phyloP scores from a whole-genome alignment of 306 rosid genomes.

The Luffa aegyptiaca region DNA sequence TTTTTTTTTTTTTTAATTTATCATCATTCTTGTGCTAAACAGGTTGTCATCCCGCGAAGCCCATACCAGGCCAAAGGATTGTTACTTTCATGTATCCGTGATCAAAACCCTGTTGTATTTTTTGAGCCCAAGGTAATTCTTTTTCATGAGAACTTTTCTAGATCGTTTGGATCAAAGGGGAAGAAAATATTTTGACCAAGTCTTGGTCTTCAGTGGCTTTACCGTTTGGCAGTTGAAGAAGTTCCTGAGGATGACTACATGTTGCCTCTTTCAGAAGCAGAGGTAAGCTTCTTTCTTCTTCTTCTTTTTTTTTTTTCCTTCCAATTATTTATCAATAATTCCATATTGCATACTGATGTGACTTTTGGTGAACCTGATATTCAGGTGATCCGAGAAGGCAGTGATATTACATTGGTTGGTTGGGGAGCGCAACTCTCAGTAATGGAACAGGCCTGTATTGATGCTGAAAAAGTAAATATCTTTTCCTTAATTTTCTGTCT shows the following conservation, averaged over 20 bases:
- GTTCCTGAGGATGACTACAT: slow-evolving; percentile 85
- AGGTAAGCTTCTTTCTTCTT: slow-evolving; percentile 36
- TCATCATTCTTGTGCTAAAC: slow-evolving; percentile 14
- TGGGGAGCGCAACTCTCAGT: slow-evolving; percentile 94
- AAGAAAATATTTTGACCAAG: neutral
- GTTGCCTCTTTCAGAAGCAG: slow-evolving; percentile 88
- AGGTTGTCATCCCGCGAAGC: slow-evolving; percentile 96
- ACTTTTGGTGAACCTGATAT: slow-evolving; percentile 5
- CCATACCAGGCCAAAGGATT: slow-evolving; percentile 89
- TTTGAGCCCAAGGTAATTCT: slow-evolving; percentile 83
- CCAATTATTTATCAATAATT: neutral
- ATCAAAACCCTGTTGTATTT: slow-evolving; percentile 87
- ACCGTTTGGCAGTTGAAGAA: slow-evolving; percentile 93
- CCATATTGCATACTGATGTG: neutral
- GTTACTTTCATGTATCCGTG: slow-evolving; percentile 73
- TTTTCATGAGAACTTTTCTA: neutral
- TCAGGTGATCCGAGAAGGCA: slow-evolving; percentile 74
- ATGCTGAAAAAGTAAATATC: slow-evolving; percentile 65
- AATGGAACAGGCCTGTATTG: slow-evolving; percentile 91
- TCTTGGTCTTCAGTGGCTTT: slow-evolving; percentile 64
- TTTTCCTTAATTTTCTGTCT: neutral
- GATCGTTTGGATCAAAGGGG: neutral
- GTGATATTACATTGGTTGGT: slow-evolving; percentile 88
- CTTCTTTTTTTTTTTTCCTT: neutral
- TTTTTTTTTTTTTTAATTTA: neutral